These are phyloP conservation scores for Hypoxylon sp. DNA, from an alignment of 2,329 filamentous ascomycete species.

Conservation along the genomic window DNA sequence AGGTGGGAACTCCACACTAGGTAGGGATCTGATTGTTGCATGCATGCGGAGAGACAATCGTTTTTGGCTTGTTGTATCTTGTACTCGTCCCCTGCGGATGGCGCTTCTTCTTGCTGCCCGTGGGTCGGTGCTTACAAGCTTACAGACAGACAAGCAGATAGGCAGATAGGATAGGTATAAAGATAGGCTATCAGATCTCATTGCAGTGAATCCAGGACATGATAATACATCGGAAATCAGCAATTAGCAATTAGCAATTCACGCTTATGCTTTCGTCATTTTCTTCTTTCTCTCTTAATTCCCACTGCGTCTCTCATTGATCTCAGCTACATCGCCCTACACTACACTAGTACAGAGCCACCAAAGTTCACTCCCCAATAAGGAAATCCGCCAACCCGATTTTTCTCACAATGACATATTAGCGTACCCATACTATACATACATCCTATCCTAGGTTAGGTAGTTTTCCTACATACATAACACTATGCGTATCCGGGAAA, in stretches of 20 bases:
- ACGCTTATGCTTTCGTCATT: neutral
- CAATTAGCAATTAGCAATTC: neutral
- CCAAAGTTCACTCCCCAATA: constrained; percentile 2
- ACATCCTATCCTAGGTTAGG: no score
- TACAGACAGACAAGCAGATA: neutral
- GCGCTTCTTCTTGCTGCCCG: neutral
- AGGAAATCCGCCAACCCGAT: constrained; percentile 17
- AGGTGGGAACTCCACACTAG: constrained; percentile 15
- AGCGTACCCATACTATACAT: no score
- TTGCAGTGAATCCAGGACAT: neutral
- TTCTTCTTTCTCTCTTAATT: neutral
- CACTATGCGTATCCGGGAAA: constrained; percentile 2
- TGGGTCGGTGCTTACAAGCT: neutral
- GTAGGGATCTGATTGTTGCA: constrained; percentile 28
- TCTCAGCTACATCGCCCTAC: neutral
- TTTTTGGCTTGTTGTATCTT: no score
- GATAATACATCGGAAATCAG: neutral
- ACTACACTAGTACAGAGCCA: neutral
- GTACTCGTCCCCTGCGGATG: constrained; percentile 1
- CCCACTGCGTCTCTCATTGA: neutral
- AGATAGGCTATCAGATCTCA: neutral
- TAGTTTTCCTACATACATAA: no score
- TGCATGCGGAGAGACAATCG: neutral
- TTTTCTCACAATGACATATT: neutral
- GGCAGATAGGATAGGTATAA: neutral